A percentile compares a stretch with the other conserved stretches of the same genome.
Evolutionary conservation across 2,329 filamentous ascomycete species (phyloP).

Genomic region (Diaporthe caulivora): DNA sequence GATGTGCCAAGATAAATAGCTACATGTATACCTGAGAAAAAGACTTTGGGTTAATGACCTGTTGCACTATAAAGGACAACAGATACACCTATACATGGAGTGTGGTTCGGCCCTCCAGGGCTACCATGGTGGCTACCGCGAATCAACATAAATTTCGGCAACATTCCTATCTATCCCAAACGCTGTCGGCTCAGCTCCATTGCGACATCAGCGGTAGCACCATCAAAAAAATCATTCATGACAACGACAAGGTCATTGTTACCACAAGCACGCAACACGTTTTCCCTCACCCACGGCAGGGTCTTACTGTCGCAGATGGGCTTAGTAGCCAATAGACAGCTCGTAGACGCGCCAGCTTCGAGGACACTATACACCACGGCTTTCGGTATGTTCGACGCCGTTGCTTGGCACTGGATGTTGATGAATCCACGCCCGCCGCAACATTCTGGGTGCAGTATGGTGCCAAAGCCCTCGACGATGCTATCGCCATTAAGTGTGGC

Average conservation of each 20-base stretch:
- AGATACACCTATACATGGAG: no score
- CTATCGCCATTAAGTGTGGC: conserved; percentile 54
- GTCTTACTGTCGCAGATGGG: conserved; percentile 61
- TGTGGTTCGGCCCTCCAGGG: no score
- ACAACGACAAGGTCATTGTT: conserved; percentile 57
- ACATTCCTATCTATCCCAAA: conserved; percentile 42
- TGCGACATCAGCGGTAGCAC: conserved; percentile 60
- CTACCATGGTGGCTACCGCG: no score
- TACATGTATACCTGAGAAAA: no score
- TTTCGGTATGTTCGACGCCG: conserved; percentile 61
- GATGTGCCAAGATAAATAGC: no score
- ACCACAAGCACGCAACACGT: conserved; percentile 53
- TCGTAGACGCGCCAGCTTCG: conserved; percentile 57
- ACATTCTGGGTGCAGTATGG: conserved; percentile 47
- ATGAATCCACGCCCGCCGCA: conserved; percentile 53
- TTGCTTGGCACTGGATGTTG: conserved; percentile 63
- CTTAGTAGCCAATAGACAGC: conserved; percentile 62
- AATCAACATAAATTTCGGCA: no score
- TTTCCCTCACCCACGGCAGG: conserved; percentile 58
- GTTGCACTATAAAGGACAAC: no score
- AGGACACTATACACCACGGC: conserved; percentile 60
- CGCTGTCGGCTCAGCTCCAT: conserved; percentile 55
- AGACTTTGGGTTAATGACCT: no score
- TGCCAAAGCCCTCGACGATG: conserved; percentile 53
- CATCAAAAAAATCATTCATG: conserved; percentile 66